Base-by-base conservation (phyloP, 2,329 filamentous ascomycete species). In the Basipetospora chlamydospora region DNA sequence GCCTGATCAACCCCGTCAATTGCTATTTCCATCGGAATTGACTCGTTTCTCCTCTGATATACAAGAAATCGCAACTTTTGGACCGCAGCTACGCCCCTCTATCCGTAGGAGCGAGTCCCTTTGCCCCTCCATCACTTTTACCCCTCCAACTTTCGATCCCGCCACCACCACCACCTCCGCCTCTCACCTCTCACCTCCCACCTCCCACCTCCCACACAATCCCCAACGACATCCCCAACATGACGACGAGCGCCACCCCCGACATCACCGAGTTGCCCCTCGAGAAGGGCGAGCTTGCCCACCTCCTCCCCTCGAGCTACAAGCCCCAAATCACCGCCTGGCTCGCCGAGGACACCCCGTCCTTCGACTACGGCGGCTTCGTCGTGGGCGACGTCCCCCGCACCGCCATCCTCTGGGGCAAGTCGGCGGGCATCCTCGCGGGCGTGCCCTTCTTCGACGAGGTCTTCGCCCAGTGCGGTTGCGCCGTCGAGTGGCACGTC, bases 331-430 rank as follows among this genome's bases (percentile, higher is more conserved):
- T 95, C 43, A 72, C 78, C 17, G 62, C 72, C 49, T 98, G 90
- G 90, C 79, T 95, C 11, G 82, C 86, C 50, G 90, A 98, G 61
- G 90, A 98, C 62, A 92, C 86, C 3, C 90, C 90, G 4, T 90
- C 84, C 37, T 88, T 94, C 60, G 90, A 98, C 66, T 95, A 94
- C 56, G 90, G 84, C 50, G 90, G 90, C 42, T 98, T 93, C 57
- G 90, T 98, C 6, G 90, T 98, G 17, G 90, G 90, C 44, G 73
- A 81, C 26, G 61, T 60, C 20, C 57, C 62, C 7, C 71, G 73
- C 40, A 72, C 67, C 11, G 78, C 78, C 15, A 80, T 73, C 4
- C 67, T 83, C 26, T 79, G 71, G 59, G 74, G 68, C 42, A 83
- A 82, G 55, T 76, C 72, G n/a, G 54, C 64, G 3, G 90, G 90